These are phyloP conservation scores for Beauveria pseudobassiana DNA, from an alignment of 2,329 filamentous ascomycete species.

Conservation along the genomic window DNA sequence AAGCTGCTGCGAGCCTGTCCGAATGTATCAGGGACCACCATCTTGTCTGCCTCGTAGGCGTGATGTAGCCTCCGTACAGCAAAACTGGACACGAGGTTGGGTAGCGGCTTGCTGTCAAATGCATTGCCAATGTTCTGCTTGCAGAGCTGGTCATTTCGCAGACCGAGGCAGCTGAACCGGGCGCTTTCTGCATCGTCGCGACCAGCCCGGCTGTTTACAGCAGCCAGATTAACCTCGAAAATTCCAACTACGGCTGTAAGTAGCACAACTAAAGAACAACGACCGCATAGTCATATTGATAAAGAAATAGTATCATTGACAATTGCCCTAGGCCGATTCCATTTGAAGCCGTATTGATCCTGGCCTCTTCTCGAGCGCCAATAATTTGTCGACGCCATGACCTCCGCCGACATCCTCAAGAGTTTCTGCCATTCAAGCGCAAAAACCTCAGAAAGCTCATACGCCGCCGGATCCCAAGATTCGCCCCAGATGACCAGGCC, in stretches of 20 bases:
- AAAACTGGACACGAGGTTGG: conserved; percentile 17
- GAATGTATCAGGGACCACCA: conserved; percentile 11
- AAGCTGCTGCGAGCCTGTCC: background rate
- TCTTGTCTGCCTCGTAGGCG: conserved; percentile 11
- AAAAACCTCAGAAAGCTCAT: conserved; percentile 39
- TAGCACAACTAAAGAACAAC: background rate
- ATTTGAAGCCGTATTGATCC: background rate
- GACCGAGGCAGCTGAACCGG: background rate
- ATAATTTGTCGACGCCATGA: background rate
- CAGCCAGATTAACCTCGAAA: background rate
- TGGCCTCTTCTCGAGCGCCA: background rate
- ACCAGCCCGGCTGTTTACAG: background rate
- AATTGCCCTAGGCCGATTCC: background rate
- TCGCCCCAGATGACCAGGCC: conserved; percentile 40
- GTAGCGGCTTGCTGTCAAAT: conserved; percentile 43
- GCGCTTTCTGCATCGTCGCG: background rate
- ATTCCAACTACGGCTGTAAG: background rate
- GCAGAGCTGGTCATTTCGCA: conserved; percentile 29
- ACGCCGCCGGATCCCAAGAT: conserved; percentile 34
- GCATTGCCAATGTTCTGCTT: conserved; percentile 45
- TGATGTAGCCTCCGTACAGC: conserved; percentile 9
- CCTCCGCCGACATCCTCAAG: conserved; percentile 13
- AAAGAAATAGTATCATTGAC: too few relatives aligned
- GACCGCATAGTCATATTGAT: background rate
- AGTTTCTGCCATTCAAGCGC: conserved; percentile 35